A percentile compares a stretch with the other conserved stretches of the same genome.
phyloP scores from a whole-genome alignment of 495 filamentous ascomycete species.

The Penicillium waksmanii region DNA sequence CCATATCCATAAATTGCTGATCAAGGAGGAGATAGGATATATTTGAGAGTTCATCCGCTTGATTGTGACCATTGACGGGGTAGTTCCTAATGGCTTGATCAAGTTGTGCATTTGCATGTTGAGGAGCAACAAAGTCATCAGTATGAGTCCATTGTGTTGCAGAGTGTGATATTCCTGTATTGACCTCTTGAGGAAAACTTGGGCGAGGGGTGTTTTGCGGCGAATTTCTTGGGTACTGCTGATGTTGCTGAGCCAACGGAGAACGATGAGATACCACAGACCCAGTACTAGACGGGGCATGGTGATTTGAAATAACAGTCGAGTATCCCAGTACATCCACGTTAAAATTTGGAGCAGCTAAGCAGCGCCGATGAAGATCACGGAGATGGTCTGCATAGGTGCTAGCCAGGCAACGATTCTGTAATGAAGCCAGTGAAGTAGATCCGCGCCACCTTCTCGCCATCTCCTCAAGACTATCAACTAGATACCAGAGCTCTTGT shows the following conservation, averaged over 20 bases:
- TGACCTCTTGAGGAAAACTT: not conserved
- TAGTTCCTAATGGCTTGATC: slow-evolving; percentile 5
- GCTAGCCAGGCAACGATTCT: not conserved
- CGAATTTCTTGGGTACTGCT: not conserved
- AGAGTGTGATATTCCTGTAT: not conserved
- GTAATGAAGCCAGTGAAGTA: not conserved
- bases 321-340: slow-evolving; percentile 15
- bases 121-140: not conserved
- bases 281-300: not conserved
- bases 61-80: not conserved
- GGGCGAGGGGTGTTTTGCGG: not conserved
- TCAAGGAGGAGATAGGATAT: slow-evolving; percentile 42
- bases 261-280: slow-evolving; percentile 1
- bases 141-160: not conserved
- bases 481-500: slow-evolving; percentile 34
- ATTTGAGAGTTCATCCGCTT: slow-evolving; percentile 33
- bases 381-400: slow-evolving; percentile 9
- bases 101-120: slow-evolving; percentile 7
- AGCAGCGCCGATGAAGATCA: slow-evolving; percentile 12
- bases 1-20: slow-evolving; percentile 40
- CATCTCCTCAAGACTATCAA: slow-evolving; percentile 37
- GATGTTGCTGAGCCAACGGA: not conserved
- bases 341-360: slow-evolving; percentile 6
- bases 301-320: slow-evolving; percentile 2
- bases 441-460: slow-evolving; percentile 29